phyloP scores from a whole-genome alignment of 345 rosid species.

The Carallia brachiata region DNA sequence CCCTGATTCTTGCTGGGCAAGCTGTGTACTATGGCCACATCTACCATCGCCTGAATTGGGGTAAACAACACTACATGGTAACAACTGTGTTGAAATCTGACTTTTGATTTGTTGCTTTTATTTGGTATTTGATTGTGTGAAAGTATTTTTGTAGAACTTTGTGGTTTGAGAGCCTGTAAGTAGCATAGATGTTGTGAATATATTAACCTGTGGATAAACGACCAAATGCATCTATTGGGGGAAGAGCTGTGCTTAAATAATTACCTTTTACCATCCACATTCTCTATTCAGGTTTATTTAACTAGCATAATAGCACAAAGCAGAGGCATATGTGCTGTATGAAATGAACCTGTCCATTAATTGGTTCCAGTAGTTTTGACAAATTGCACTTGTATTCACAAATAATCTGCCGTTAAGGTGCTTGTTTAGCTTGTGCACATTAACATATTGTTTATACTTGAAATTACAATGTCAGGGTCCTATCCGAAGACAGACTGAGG shows the following conservation, averaged over 20 bases:
- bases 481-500: constrained; percentile 34
- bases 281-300: no score
- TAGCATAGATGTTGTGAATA: no score
- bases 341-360: not conserved
- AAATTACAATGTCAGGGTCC: constrained; percentile 20
- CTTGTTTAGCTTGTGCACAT: not conserved
- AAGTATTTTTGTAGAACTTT: no score
- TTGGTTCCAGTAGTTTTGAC: not conserved
- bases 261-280: no score
- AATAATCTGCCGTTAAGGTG: not conserved
- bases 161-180: no score
- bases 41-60: constrained; percentile 45
- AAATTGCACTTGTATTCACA: not conserved
- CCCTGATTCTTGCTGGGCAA: constrained; percentile 50
- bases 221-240: no score
- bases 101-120: not conserved
- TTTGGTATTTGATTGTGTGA: not conserved
- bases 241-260: no score
- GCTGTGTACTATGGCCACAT: constrained; percentile 65
- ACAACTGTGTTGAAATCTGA: not conserved
- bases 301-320: no score
- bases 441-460: not conserved
- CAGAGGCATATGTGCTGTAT: not conserved
- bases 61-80: constrained; percentile 39
- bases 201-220: no score